Percentiles rank a stretch among this genome's conserved stretches.
Conservation (phyloP, 495 filamentous ascomycete genomes). For the Astrothelium subdiscretum region DNA sequence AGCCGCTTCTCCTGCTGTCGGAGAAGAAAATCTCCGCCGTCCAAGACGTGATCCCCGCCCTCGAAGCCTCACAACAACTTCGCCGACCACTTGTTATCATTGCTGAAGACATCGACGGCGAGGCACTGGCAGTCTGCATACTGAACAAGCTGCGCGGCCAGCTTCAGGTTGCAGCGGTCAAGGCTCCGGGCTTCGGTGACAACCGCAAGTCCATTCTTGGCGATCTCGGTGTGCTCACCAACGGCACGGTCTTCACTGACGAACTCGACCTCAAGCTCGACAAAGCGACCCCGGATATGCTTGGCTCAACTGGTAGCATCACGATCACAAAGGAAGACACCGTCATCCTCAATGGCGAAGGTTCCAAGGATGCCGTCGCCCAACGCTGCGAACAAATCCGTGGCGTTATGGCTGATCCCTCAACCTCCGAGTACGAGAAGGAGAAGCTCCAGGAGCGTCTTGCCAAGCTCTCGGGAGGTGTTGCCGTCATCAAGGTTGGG, state of each 20-base stretch:
- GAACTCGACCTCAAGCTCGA: constrained; percentile 98
- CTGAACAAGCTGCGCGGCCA: constrained; percentile 99
- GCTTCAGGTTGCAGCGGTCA: constrained; percentile 95
- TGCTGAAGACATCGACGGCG: constrained; percentile 96
- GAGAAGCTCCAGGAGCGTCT: constrained; percentile 99
- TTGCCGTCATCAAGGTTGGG: constrained; percentile 98
- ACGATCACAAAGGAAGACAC: constrained; percentile 99
- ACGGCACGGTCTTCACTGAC: constrained; percentile 93
- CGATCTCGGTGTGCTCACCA: constrained; percentile 88
- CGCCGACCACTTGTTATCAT: constrained; percentile 96
- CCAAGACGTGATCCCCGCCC: constrained; percentile 94
- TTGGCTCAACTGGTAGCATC: constrained; percentile 93
- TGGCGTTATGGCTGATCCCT: constrained; percentile 84
- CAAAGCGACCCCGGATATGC: constrained; percentile 90
- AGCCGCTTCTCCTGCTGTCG: constrained; percentile 92
- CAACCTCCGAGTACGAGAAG: constrained; percentile 97
- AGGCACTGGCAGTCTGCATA: constrained; percentile 96
- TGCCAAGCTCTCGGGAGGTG: constrained; percentile 96
- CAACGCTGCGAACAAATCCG: constrained; percentile 99
- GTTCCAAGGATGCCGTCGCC: constrained; percentile 83
- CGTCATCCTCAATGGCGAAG: constrained; percentile 95
- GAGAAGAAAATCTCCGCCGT: constrained; percentile 99
- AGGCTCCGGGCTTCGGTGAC: constrained; percentile 98
- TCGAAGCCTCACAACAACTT: constrained; percentile 90
- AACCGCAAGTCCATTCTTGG: constrained; percentile 99